Conservation (phyloP, 176 grass and related monocot genomes). For the Phoenix dactylifera region DNA sequence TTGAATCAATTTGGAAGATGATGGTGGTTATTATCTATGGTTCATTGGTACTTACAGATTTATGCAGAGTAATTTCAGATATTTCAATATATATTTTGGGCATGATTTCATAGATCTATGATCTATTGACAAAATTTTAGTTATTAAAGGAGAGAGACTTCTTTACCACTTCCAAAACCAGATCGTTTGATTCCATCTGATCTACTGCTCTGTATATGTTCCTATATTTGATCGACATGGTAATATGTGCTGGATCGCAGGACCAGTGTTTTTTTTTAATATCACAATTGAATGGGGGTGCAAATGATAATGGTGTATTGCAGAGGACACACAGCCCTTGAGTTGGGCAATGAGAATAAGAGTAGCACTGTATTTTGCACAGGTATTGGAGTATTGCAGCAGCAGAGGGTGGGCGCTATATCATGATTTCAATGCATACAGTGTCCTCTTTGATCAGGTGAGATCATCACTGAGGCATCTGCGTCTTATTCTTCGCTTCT, state of each 20-base stretch:
- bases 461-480: not conserved
- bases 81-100: no score
- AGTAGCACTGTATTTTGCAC: slow-evolving; percentile 31
- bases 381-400: slow-evolving; percentile 43
- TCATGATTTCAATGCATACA: slow-evolving; percentile 51
- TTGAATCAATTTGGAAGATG: no score
- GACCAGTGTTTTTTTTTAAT: not conserved
- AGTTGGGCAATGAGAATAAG: slow-evolving; percentile 46
- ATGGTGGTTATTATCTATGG: no score
- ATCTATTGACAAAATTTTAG: no score
- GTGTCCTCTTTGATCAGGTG: slow-evolving; percentile 47
- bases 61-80: no score
- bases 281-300: not conserved
- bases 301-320: not conserved
- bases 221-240: no score
- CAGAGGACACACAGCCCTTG: slow-evolving; percentile 45
- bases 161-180: no score
- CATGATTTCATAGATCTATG: no score
- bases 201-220: no score
- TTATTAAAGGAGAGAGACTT: no score
- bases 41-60: no score
- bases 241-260: not conserved
- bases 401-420: slow-evolving; percentile 30
- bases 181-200: no score
- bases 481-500: not conserved